Evolutionary conservation across 2,329 filamentous ascomycete species (phyloP), one percentile per base, ranked within the genome.

Genomic region (Beauveria pseudobassiana): DNA sequence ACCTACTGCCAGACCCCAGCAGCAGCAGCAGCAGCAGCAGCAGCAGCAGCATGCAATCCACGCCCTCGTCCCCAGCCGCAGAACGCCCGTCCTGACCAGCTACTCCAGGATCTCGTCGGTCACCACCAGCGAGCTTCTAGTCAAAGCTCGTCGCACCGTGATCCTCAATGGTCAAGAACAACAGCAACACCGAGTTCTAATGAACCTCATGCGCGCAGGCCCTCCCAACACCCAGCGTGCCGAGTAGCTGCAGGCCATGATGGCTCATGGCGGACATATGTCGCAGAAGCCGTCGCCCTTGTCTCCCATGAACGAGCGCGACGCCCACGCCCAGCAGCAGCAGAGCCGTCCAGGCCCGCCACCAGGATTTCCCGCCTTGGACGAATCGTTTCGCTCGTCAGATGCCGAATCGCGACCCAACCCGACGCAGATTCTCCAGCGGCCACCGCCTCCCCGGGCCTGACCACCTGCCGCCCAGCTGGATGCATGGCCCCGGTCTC

Each of bases 161-260:
- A 83, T 57, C 77, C 63, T 74, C 66, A 66, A 65, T 64, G 59
- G 71, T 71, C 67, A 78, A 76, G 53, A 80, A 77, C 70, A 87
- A 82, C 71, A 84, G 80, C 67, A 90, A 93, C 67, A 85, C 88
- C n/a, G 89, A 96, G 65, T 93, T 95, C 77, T 96, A 54, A 90
- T 96, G 74, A 89, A 87, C 64, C 80, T 96, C 34, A 95, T 96
- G 90, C 79, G 81, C 63, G 76, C 75, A 43, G 71, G 70, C 1
- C 76, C 74, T 3, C 77, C 80, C 0, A 82, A 85, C 30, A 72
- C 75, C 6, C 80, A 80, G 45, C 75, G 79, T 64, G 76, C 77
- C 40, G 84, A 86, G 58, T 82, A 83, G 61, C 69, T 62, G 46
- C 60, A 62, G n/a, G 52, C 79, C 53, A 70, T 83, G 57, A 77